phyloP scores from a whole-genome alignment of 2,329 filamentous ascomycete genomes.

The Epichloe sp. region DNA sequence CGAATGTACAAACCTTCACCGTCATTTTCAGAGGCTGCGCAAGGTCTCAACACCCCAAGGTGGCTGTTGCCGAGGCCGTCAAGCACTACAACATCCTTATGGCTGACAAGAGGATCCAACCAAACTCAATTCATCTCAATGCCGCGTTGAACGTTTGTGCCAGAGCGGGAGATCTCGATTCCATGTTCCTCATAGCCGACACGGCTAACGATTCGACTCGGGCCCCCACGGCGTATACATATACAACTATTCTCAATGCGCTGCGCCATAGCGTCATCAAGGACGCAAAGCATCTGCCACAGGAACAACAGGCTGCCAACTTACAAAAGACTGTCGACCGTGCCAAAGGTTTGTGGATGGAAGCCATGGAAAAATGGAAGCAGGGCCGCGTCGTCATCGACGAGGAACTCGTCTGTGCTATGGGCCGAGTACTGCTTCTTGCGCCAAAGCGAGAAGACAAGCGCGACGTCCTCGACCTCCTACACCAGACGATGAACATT shows the following conservation, averaged over 20 bases:
- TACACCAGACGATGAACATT: constrained; percentile 74
- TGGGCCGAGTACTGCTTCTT: constrained; percentile 65
- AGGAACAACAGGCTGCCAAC: constrained; percentile 20
- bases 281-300: constrained; percentile 13
- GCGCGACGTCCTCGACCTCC: constrained; percentile 58
- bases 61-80: constrained; percentile 55
- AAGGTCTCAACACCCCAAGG: constrained; percentile 39
- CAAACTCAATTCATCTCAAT: constrained; percentile 75
- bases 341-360: constrained; percentile 66
- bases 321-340: constrained; percentile 43
- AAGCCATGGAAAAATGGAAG: constrained; percentile 65
- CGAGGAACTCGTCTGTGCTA: constrained; percentile 64
- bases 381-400: constrained; percentile 59
- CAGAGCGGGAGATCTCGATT: constrained; percentile 61
- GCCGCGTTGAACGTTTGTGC: constrained; percentile 75
- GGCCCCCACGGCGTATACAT: constrained; percentile 55
- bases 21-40: constrained; percentile 68
- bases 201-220: constrained; percentile 52
- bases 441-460: constrained; percentile 46
- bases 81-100: constrained; percentile 67
- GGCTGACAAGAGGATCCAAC: constrained; percentile 48
- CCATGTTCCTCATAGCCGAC: constrained; percentile 64
- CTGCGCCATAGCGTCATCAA: constrained; percentile 34
- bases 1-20: constrained; percentile 74
- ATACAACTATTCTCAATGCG: constrained; percentile 70